phyloP scores from a whole-genome alignment of 495 filamentous ascomycete species.

The Tuber brumale region DNA sequence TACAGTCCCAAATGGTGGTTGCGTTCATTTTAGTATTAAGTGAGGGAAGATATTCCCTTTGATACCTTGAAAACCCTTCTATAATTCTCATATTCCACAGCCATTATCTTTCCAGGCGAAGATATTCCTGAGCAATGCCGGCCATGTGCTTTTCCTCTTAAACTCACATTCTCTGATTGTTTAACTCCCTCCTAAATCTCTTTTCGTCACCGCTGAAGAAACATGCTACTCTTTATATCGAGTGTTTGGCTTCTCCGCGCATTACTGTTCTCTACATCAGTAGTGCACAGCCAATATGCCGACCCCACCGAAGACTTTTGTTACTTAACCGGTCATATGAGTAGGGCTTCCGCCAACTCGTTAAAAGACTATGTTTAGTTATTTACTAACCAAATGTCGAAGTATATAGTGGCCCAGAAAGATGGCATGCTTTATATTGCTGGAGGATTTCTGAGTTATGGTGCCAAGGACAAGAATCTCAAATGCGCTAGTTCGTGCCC shows the following conservation, averaged over 20 bases:
- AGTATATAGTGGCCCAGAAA: neutral
- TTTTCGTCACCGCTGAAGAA: neutral
- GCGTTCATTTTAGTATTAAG: too few species aligned
- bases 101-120: too few species aligned
- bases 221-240: neutral
- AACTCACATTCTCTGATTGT: neutral
- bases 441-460: neutral
- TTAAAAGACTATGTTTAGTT: neutral
- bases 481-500: neutral
- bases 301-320: neutral
- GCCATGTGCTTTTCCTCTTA: too few species aligned
- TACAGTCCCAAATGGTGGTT: too few species aligned
- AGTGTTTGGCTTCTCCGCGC: neutral
- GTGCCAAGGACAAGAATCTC: neutral
- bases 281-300: neutral
- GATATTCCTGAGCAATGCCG: too few species aligned
- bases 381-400: neutral
- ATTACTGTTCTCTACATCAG: neutral
- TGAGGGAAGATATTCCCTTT: too few species aligned
- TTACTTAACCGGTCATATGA: neutral
- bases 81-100: too few species aligned
- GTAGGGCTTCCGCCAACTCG: neutral
- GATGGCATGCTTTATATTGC: conserved; percentile 6
- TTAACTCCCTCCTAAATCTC: neutral
- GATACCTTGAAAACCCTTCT: too few species aligned